Percentiles rank a stretch among this genome's conserved stretches.
phyloP scores from a whole-genome alignment of 441 rosid species.

The Pelargonium fulgidum region DNA sequence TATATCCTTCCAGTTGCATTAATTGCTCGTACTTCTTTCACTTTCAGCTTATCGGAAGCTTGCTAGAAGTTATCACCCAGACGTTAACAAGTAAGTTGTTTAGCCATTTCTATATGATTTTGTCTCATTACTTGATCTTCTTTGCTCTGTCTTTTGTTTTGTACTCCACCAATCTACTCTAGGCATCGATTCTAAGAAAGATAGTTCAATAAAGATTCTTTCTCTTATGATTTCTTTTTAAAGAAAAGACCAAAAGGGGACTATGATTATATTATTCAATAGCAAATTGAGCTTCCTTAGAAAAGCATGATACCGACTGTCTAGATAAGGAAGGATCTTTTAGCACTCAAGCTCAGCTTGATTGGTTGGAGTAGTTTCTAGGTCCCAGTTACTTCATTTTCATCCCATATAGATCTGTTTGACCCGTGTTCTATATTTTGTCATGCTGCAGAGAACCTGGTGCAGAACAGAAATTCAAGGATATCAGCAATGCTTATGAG shows the following conservation, averaged over 20 bases:
- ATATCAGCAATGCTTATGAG: slow-evolving; percentile 96
- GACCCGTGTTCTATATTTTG: slow-evolving; percentile 4
- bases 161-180: neutral
- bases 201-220: neutral
- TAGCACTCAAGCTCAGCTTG: neutral
- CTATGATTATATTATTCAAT: neutral
- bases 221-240: too few relatives aligned
- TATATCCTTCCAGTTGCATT: too few relatives aligned
- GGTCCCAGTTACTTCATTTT: slow-evolving; percentile 9
- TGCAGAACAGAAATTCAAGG: slow-evolving; percentile 92
- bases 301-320: neutral
- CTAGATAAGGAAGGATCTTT: too few relatives aligned
- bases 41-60: slow-evolving; percentile 84
- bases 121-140: neutral
- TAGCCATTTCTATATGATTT: slow-evolving; percentile 3
- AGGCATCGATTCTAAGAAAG: neutral
- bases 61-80: slow-evolving; percentile 89
- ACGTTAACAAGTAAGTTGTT: slow-evolving; percentile 82
- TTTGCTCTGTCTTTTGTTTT: neutral
- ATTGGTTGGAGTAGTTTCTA: neutral
- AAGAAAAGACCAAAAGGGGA: too few relatives aligned
- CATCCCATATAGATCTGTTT: slow-evolving; percentile 3
- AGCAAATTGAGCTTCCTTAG: neutral
- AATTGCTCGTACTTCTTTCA: neutral
- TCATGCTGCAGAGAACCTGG: slow-evolving; percentile 58